Percentiles rank a stretch among this genome's conserved stretches.
Evolutionary conservation across 169 alveolate species (phyloP).

Genomic region (Plasmodium chabaudi): DNA sequence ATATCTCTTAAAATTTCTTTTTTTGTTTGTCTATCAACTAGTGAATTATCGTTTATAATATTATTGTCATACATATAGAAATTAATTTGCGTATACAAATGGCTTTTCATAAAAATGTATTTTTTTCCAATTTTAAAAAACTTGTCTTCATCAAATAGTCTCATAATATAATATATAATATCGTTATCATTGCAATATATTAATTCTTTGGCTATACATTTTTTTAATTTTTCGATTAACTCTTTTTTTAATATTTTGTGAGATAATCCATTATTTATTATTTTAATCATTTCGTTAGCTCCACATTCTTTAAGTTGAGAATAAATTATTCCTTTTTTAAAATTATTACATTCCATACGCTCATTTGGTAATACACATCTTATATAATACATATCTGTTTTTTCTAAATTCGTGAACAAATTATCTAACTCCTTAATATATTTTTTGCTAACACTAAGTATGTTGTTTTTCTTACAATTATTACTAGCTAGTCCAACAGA

Average conservation of each 20-base stretch:
- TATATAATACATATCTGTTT: constrained; percentile 77
- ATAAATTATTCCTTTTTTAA: constrained; percentile 28
- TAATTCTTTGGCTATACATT: constrained; percentile 12
- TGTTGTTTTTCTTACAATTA: constrained; percentile 38
- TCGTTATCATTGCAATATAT: constrained; percentile 24
- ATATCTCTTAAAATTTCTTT: constrained; percentile 24
- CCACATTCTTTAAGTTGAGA: constrained; percentile 67
- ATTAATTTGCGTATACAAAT: constrained; percentile 29
- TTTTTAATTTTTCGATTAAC: constrained; percentile 1
- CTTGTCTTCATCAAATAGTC: constrained; percentile 16
- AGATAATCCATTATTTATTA: constrained; percentile 55
- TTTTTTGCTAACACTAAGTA: constrained; percentile 80
- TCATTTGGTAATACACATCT: constrained; percentile 81
- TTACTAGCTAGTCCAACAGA: constrained; percentile 25
- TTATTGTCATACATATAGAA: constrained; percentile 11
- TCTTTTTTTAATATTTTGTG: constrained; percentile 52
- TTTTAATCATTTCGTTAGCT: constrained; percentile 50
- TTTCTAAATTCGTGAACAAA: constrained; percentile 74
- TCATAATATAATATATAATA: constrained; percentile 44
- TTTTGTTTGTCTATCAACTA: background rate
- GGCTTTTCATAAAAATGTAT: constrained; percentile 41
- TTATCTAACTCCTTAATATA: constrained; percentile 78
- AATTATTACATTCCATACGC: constrained; percentile 59
- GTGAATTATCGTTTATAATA: background rate
- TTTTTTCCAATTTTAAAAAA: constrained; percentile 22